Base-by-base conservation (phyloP, 345 rosid species). In the Hypericum androsaemum region DNA sequence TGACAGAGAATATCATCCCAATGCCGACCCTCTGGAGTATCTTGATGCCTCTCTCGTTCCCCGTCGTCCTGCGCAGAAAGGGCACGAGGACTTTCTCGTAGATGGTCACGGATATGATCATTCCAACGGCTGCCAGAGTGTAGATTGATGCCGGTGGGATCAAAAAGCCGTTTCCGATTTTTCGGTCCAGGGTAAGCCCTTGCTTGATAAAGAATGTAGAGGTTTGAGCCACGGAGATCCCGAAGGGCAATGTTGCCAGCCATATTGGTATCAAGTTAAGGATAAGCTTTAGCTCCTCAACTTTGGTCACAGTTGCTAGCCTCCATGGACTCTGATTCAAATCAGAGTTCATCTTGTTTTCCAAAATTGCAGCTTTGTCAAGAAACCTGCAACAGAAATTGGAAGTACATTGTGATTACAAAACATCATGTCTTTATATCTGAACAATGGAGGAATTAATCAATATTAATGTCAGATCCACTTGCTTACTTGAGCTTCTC, bases 171-270 rank as follows among this genome's bases (percentile, higher is more conserved):
- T 70, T 58, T 0, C 67, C 66, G 5, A 87, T 58, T 16, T 60
- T 65, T 41, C 94, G 60, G 77, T 79, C 39, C 46, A 81, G 16
- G 12, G 59, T 64, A 0, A 74, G 66, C 54, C 80, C 73, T 71
- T 92, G 98, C 71, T 92, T 92, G 83, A 92, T 77, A 74, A 92
- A 92, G 71, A 92, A 88, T 46, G 96, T 92, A 16, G 90, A 14
- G 46, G 80, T 47, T 66, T 88, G 98, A 15, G 95, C 78, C 7
- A 81, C 77, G 43, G 88, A 68, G 7, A 88, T 49, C 7, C 96
- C 98, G 42, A 92, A 92, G 3, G 94, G 88, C 51, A 92, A 62
- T 5, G 80, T 66, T 5, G 80, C 69, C 37, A 92, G 43, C 98
- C 98, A 92, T 37, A 92, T 81, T 38, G 98, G 98, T 45, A 83